phyloP scores from a whole-genome alignment of 164 flowering plant genomes.

The Nymphaea thermarum region DNA sequence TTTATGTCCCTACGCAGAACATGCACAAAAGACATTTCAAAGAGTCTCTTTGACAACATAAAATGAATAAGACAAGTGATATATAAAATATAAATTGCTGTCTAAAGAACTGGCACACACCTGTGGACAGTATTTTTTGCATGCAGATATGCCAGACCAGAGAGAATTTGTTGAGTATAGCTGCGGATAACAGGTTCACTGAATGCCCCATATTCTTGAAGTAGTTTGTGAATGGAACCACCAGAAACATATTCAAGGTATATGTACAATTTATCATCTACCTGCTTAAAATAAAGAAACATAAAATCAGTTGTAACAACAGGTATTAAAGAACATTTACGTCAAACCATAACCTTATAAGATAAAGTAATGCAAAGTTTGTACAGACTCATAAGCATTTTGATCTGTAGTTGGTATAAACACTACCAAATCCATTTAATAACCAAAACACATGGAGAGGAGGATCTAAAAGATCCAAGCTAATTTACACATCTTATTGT shows the following conservation, averaged over 20 bases:
- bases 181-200: conserved; percentile 81
- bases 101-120: conserved; percentile 14
- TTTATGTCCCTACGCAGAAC: conserved; percentile 66
- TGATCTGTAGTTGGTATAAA: too few relatives aligned
- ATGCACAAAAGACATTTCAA: not conserved
- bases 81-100: not conserved
- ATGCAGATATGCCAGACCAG: conserved; percentile 82
- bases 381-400: too few relatives aligned
- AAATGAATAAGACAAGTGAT: not conserved
- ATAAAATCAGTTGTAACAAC: not conserved
- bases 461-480: too few relatives aligned
- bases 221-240: conserved; percentile 88
- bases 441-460: too few relatives aligned
- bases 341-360: too few relatives aligned
- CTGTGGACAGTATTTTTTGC: conserved; percentile 75
- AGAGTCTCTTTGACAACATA: not conserved
- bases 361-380: too few relatives aligned
- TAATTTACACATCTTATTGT: too few relatives aligned
- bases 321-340: not conserved
- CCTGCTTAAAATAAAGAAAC: conserved; percentile 28
- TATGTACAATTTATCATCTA: conserved; percentile 73
- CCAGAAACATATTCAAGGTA: conserved; percentile 95
- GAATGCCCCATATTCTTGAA: conserved; percentile 86
- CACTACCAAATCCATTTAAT: too few relatives aligned
- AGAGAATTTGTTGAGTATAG: conserved; percentile 82